Evolutionary conservation across 2,329 filamentous ascomycete species (phyloP).

Genomic region (Pseudogymnoascus sp.): DNA sequence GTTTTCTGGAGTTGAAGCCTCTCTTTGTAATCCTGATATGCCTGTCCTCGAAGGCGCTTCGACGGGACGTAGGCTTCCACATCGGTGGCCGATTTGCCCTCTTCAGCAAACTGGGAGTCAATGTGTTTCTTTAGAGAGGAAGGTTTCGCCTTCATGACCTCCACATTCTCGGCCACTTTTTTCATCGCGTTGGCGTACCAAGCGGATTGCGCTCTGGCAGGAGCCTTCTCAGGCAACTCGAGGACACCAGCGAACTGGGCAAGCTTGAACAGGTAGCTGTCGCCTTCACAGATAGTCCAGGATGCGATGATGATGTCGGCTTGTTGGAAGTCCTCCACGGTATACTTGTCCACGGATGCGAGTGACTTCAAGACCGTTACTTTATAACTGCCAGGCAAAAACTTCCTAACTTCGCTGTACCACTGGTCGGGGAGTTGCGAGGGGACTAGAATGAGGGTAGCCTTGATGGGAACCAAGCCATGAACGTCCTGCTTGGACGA

Average conservation of each 20-base stretch:
- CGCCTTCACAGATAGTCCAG: constrained; percentile 39
- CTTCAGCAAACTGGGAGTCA: constrained; percentile 20
- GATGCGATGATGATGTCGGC: constrained; percentile 48
- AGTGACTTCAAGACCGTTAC: constrained; percentile 37
- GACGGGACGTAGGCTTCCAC: constrained; percentile 32
- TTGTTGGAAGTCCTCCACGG: constrained; percentile 35
- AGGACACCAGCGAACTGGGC: constrained; percentile 39
- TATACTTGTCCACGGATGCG: constrained; percentile 32
- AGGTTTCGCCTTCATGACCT: constrained; percentile 10
- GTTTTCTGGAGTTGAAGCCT: constrained; percentile 4
- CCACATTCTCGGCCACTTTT: constrained; percentile 33
- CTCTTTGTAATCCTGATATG: constrained; percentile 20
- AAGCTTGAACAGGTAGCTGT: constrained; percentile 40
- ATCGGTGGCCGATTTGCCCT: constrained; percentile 25
- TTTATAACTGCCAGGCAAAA: constrained; percentile 29
- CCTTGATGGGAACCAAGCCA: constrained; percentile 33
- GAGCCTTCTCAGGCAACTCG: constrained; percentile 30
- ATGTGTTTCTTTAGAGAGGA: constrained; percentile 25
- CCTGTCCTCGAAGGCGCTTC: constrained; percentile 29
- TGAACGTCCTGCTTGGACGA: background rate
- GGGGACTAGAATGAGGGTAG: constrained; percentile 53
- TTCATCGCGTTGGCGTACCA: constrained; percentile 42
- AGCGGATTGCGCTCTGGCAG: constrained; percentile 32
- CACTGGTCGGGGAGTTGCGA: constrained; percentile 48
- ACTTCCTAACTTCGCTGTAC: constrained; percentile 44